Base-by-base conservation (phyloP, 176 grass and related monocot species). In the Tillandsia leiboldiana region DNA sequence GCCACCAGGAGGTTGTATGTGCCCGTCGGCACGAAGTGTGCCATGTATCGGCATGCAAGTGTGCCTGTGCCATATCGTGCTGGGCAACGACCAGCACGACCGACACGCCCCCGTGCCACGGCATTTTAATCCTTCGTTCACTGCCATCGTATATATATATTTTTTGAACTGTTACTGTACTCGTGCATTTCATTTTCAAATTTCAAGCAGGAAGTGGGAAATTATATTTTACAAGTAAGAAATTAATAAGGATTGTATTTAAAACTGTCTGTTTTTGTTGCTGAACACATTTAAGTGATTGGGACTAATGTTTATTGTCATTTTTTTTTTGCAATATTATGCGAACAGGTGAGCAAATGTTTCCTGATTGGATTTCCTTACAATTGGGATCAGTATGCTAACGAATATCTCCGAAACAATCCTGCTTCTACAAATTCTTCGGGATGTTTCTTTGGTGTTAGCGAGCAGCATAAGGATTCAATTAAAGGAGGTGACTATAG, bases 311-410 rank as follows among this genome's bases (percentile, higher is more conserved):
- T 50, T 54, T 53, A 49, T 10, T 51, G 15, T 24, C 11, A 17
- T 62, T 70, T 18, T 18, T 57, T 79, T 71, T 75, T 13, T 52
- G 48, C 4, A 10, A 47, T 83, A 69, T 62, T 8, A 66, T 51
- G 66, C 11, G 8, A 63, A 28, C 77, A 84, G 77, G 67, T 75
- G 50, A 67, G 65, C 61, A 28, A 63, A 17, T 56, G 72, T 11
- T 68, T 56, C 49, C 56, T 62, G 57, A 75, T 49, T 61, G 51
- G 22, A 14, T 72, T 73, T 67, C 49, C 71, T 23, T 15, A 69
- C 50, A 63, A 24, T 28, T 71, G 69, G 69, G 26, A 33, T 63
- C 62, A 69, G 11, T 15, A 66, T 33, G 68, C 15, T 64, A 48
- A 52, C 74, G 69, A 57, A 24, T 78, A 58, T 65, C 11, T 66